Evolutionary conservation across 2,329 filamentous ascomycete genomes (phyloP).

Genomic region (Phaeoacremonium minimum): DNA sequence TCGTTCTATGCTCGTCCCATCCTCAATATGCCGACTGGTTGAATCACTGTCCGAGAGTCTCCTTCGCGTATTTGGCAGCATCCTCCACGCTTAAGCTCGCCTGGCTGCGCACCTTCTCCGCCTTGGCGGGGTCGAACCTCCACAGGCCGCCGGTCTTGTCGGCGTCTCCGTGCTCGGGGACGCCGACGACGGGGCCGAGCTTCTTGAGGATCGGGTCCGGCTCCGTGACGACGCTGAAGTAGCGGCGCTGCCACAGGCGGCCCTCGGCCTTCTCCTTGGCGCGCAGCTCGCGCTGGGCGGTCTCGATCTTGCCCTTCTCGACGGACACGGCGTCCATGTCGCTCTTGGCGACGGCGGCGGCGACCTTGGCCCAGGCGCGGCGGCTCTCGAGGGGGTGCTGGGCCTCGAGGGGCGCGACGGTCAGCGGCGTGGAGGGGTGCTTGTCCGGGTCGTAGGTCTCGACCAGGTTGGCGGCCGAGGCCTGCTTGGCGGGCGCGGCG

Average conservation of each 20-base stretch:
- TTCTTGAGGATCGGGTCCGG: conserved; percentile 38
- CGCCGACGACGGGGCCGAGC: conserved; percentile 40
- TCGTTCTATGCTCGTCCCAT: no score
- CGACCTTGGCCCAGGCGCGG: conserved; percentile 83
- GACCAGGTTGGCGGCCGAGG: conserved; percentile 42
- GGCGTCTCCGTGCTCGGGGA: conserved; percentile 46
- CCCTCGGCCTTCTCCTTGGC: conserved; percentile 71
- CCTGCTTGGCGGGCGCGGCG: conserved; percentile 53
- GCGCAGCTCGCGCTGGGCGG: conserved; percentile 50
- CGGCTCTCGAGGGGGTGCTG: conserved; percentile 87
- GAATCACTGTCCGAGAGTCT: conserved; percentile 26
- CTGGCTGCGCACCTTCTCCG: conserved; percentile 32
- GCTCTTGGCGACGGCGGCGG: conserved; percentile 71
- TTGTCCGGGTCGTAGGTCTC: conserved; percentile 58
- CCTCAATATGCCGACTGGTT: neutral
- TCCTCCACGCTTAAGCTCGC: conserved; percentile 27
- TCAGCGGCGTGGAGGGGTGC: conserved; percentile 60
- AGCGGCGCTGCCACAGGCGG: conserved; percentile 75
- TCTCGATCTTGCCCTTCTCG: conserved; percentile 88
- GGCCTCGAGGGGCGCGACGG: conserved; percentile 66
- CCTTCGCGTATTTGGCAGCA: conserved; percentile 21
- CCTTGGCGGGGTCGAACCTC: conserved; percentile 46
- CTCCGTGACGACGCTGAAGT: conserved; percentile 60
- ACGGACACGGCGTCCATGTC: conserved; percentile 76
- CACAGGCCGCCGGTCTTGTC: conserved; percentile 60